phyloP scores from a whole-genome alignment of 2,329 filamentous ascomycete species.

The Fusarium liriodendri region DNA sequence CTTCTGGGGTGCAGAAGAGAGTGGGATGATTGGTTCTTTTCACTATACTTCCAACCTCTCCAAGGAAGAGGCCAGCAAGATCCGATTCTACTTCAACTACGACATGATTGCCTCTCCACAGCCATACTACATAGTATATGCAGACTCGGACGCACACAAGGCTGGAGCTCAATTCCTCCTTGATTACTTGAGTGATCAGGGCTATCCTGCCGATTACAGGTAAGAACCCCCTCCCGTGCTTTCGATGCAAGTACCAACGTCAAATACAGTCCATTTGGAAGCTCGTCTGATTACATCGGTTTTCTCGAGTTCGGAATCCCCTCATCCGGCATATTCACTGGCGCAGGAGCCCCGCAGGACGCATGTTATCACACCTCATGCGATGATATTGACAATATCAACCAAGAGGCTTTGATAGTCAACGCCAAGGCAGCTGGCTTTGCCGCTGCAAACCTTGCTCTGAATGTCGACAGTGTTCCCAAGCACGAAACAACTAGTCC shows the following conservation, averaged over 20 bases:
- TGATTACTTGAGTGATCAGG: slow-evolving; percentile 47
- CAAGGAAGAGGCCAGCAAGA: slow-evolving; percentile 58
- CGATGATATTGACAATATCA: slow-evolving; percentile 53
- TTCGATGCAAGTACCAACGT: background rate
- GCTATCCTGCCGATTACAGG: slow-evolving; percentile 42
- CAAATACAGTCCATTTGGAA: slow-evolving; percentile 48
- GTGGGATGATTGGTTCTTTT: slow-evolving; percentile 54
- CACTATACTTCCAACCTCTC: slow-evolving; percentile 51
- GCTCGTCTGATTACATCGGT: slow-evolving; percentile 52
- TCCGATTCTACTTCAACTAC: slow-evolving; percentile 75
- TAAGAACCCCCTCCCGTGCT: background rate
- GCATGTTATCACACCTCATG: slow-evolving; percentile 52
- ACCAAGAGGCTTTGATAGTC: slow-evolving; percentile 50
- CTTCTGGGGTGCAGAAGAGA: slow-evolving; percentile 56
- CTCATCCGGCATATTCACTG: slow-evolving; percentile 53
- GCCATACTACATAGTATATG: slow-evolving; percentile 53
- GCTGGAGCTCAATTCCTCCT: slow-evolving; percentile 47
- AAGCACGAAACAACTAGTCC: slow-evolving; percentile 7
- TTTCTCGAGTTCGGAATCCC: slow-evolving; percentile 54
- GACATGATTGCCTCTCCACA: slow-evolving; percentile 71
- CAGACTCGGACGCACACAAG: slow-evolving; percentile 52
- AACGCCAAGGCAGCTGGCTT: slow-evolving; percentile 60
- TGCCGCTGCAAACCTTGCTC: slow-evolving; percentile 57
- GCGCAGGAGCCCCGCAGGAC: slow-evolving; percentile 49
- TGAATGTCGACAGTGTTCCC: slow-evolving; percentile 47